A percentile compares a stretch with the other conserved stretches of the same genome.
Evolutionary conservation across 2,329 filamentous ascomycete species (phyloP).

Genomic region (Chaetothyriales sp.): DNA sequence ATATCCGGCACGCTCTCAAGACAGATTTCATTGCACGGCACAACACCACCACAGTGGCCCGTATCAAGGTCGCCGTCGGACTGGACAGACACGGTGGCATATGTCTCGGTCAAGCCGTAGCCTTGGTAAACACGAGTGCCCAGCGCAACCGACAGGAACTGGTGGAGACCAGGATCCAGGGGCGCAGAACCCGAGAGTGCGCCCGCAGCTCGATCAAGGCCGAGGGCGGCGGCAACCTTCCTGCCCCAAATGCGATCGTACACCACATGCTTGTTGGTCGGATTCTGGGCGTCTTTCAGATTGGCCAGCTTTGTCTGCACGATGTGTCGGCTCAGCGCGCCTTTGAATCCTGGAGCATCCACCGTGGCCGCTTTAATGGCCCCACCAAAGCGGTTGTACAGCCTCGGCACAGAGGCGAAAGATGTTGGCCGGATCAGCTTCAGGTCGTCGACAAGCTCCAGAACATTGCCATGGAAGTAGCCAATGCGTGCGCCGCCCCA

Average conservation of each 20-base stretch:
- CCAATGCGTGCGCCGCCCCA: constrained; percentile 63
- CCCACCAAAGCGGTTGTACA: constrained; percentile 81
- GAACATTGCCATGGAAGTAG: constrained; percentile 86
- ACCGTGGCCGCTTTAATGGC: constrained; percentile 69
- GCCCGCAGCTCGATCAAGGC: constrained; percentile 56
- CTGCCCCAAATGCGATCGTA: constrained; percentile 68
- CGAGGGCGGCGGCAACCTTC: constrained; percentile 72
- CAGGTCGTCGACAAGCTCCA: constrained; percentile 71
- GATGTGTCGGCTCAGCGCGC: constrained; percentile 65
- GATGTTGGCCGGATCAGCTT: constrained; percentile 71
- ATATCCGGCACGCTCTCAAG: constrained; percentile 82
- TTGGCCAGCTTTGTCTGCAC: constrained; percentile 68
- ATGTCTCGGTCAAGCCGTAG: constrained; percentile 89
- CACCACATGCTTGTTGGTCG: constrained; percentile 41
- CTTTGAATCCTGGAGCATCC: constrained; percentile 65
- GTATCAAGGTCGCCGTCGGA: constrained; percentile 54
- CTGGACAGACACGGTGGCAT: constrained; percentile 64
- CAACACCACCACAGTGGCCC: constrained; percentile 69
- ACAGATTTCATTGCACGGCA: constrained; percentile 58
- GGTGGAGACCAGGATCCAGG: constrained; percentile 73
- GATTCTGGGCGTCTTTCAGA: constrained; percentile 37
- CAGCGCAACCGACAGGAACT: constrained; percentile 76
- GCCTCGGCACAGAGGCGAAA: constrained; percentile 77
- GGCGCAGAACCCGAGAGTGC: constrained; percentile 86
- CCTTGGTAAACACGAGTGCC: constrained; percentile 70